These are phyloP conservation scores for Torrubiella hemipterigena DNA, from an alignment of 2,329 filamentous ascomycete species.

Conservation along the genomic window DNA sequence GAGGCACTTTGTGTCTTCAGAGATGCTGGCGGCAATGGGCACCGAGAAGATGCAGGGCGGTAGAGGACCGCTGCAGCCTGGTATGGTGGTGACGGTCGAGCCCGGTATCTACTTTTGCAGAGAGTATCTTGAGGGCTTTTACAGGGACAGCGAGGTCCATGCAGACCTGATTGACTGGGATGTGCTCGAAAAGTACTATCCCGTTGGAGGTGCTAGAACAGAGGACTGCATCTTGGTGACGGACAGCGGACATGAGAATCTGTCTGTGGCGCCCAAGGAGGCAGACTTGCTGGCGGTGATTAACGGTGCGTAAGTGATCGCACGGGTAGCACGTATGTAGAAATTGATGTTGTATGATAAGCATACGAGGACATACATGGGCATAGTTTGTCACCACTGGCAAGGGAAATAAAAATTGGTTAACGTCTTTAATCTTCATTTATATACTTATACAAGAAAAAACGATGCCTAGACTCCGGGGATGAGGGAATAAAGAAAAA, in stretches of 20 bases:
- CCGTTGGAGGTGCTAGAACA: slow-evolving; percentile 79
- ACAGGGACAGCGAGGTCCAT: slow-evolving; percentile 46
- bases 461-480: too few relatives aligned
- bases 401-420: too few relatives aligned
- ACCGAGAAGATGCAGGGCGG: slow-evolving; percentile 17
- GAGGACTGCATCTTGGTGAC: slow-evolving; percentile 85
- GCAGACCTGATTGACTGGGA: slow-evolving; percentile 52
- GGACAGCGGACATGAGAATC: slow-evolving; percentile 65
- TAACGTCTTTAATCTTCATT: too few relatives aligned
- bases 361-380: too few relatives aligned
- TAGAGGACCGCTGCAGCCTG: slow-evolving; percentile 34
- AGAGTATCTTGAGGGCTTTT: slow-evolving; percentile 59
- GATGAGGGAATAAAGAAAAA: too few relatives aligned
- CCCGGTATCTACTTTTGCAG: slow-evolving; percentile 70
- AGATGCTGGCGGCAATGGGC: slow-evolving; percentile 19
- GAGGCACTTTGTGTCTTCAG: slow-evolving; percentile 26
- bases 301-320: too few relatives aligned
- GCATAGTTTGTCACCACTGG: too few relatives aligned
- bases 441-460: too few relatives aligned
- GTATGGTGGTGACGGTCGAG: slow-evolving; percentile 69
- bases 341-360: not conserved
- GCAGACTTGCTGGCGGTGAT: slow-evolving; percentile 56
- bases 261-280: slow-evolving; percentile 70
- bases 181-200: slow-evolving; percentile 57
- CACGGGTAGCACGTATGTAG: too few relatives aligned